phyloP scores from a whole-genome alignment of 2,329 filamentous ascomycete genomes.

The Penicillium sp. region DNA sequence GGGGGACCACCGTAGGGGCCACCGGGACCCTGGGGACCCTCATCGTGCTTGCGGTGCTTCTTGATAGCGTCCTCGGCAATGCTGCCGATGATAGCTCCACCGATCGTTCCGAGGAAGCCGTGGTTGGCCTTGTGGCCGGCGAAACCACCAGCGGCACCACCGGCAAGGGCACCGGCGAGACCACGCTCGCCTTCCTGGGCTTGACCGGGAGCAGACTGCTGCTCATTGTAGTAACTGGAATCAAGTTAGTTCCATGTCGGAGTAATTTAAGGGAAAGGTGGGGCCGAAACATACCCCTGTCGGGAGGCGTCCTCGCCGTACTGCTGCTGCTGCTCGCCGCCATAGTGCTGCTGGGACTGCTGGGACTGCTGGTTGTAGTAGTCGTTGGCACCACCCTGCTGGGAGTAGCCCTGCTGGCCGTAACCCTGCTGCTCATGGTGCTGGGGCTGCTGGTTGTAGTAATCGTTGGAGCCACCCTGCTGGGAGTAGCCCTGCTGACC shows the following conservation, averaged over 20 bases:
- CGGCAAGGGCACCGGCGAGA: slow-evolving; percentile 48
- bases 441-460: slow-evolving; percentile 25
- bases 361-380: slow-evolving; percentile 24
- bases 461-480: slow-evolving; percentile 25
- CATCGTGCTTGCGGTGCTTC: slow-evolving; percentile 44
- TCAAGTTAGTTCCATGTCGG: slow-evolving; percentile 11
- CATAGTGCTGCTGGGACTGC: slow-evolving; percentile 21
- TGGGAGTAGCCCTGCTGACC: slow-evolving; percentile 25
- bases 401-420: slow-evolving; percentile 12
- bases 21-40: slow-evolving; percentile 20
- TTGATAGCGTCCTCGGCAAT: slow-evolving; percentile 48
- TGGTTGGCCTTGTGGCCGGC: slow-evolving; percentile 50
- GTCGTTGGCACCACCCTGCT: slow-evolving; percentile 15
- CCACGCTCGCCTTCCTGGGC: slow-evolving; percentile 49
- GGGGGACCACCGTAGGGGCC: slow-evolving; percentile 22
- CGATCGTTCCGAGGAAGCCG: slow-evolving; percentile 50
- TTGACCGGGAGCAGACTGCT: slow-evolving; percentile 34
- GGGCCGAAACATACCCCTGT: slow-evolving; percentile 25
- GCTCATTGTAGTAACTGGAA: slow-evolving; percentile 24
- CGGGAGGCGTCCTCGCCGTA: slow-evolving; percentile 32
- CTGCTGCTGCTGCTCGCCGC: slow-evolving; percentile 25
- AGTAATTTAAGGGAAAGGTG: background rate
- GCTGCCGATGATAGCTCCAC: slow-evolving; percentile 49
- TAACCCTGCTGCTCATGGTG: slow-evolving; percentile 18
- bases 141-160: slow-evolving; percentile 48